Percentiles rank a stretch among this genome's conserved stretches.
Evolutionary conservation across 805 yeast genomes (phyloP).

Genomic region (Hanseniaspora nectarophila): DNA sequence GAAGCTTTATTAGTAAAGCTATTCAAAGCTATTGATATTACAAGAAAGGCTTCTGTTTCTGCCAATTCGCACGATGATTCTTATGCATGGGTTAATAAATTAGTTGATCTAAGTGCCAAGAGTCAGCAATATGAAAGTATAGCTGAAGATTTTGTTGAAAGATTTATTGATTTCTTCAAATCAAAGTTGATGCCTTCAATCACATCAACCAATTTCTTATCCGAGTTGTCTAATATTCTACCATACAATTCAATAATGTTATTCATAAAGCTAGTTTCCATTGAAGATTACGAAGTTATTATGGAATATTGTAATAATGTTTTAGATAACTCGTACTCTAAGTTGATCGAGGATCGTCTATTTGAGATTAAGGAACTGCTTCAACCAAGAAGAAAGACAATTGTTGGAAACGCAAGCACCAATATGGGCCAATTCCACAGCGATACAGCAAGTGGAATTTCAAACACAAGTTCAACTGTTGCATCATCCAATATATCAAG

Average conservation of each 20-base stretch:
- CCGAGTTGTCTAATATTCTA: constrained; percentile 32
- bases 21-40: constrained; percentile 53
- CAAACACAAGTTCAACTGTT: constrained; percentile 1
- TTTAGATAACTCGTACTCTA: constrained; percentile 25
- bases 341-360: constrained; percentile 24
- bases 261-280: constrained; percentile 49
- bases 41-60: constrained; percentile 19
- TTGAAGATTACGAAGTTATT: constrained; percentile 35
- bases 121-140: constrained; percentile 47
- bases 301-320: constrained; percentile 26
- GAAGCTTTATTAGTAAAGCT: constrained; percentile 49
- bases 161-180: constrained; percentile 34
- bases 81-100: constrained; percentile 21
- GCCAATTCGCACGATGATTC: constrained; percentile 31
- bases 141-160: constrained; percentile 38
- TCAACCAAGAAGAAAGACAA: constrained; percentile 6
- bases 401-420: background rate
- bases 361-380: constrained; percentile 14
- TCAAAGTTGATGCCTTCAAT: constrained; percentile 33
- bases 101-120: constrained; percentile 60
- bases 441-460: constrained; percentile 1
- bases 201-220: constrained; percentile 23
- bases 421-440: background rate
- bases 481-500: background rate
- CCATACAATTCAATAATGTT: constrained; percentile 40